Percentiles rank a stretch among this genome's conserved stretches.
phyloP scores from a whole-genome alignment of 2,329 filamentous ascomycete genomes.

The Ophiostoma australiae region DNA sequence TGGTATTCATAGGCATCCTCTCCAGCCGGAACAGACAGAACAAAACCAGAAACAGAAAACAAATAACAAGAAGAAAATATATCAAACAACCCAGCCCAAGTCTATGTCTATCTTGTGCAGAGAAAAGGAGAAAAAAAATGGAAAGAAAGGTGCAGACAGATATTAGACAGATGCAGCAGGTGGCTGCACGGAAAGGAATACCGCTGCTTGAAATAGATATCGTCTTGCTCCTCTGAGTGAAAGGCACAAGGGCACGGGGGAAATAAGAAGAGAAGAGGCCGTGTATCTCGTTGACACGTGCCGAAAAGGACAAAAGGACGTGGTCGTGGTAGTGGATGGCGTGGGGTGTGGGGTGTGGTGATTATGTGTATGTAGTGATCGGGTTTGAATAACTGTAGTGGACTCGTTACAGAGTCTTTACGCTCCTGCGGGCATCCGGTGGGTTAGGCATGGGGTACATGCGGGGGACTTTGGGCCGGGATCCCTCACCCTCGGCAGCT shows the following conservation, averaged over 20 bases:
- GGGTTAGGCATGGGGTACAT: slow-evolving; percentile 37
- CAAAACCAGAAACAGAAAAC: neutral
- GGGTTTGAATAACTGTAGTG: neutral
- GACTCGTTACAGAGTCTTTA: slow-evolving; percentile 21
- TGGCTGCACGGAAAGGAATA: neutral
- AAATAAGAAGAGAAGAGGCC: neutral
- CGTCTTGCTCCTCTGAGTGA: neutral
- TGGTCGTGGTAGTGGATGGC: neutral
- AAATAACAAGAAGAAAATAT: neutral
- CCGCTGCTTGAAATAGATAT: neutral
- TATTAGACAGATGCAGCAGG: neutral
- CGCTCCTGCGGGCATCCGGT: slow-evolving; percentile 39
- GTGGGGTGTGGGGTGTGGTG: neutral
- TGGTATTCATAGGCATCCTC: slow-evolving; percentile 13
- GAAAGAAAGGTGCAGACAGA: neutral
- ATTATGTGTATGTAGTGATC: neutral
- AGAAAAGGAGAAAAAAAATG: neutral
- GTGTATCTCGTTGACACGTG: neutral
- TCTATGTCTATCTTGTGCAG: slow-evolving; percentile 12
- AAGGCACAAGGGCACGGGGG: neutral
- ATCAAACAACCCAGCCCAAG: slow-evolving; percentile 1
- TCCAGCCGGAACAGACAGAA: neutral
- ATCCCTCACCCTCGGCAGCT: slow-evolving; percentile 29
- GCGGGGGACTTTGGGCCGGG: slow-evolving; percentile 35
- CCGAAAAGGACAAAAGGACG: neutral